These are phyloP conservation scores for Torulaspora delbrueckii DNA, from an alignment of 805 yeast genomes.

Conservation along the genomic window DNA sequence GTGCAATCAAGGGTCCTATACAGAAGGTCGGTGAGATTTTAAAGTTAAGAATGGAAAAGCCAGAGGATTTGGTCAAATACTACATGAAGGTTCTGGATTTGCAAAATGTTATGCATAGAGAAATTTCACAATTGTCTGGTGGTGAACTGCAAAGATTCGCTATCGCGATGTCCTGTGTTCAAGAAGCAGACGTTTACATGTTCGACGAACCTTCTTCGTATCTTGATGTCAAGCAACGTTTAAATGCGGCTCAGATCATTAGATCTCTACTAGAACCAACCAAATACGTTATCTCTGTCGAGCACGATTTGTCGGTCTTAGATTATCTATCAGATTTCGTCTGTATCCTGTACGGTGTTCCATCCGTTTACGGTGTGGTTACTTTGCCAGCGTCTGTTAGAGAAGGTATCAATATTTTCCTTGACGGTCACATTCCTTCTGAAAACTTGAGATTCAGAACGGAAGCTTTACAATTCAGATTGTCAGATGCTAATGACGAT, in stretches of 20 bases:
- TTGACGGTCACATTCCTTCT: constrained; percentile 96
- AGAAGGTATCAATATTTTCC: constrained; percentile 97
- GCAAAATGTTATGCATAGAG: constrained; percentile 73
- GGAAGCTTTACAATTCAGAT: constrained; percentile 89
- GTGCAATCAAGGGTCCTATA: constrained; percentile 88
- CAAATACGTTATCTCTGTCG: constrained; percentile 89
- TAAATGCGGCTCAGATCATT: constrained; percentile 92
- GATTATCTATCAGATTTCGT: constrained; percentile 96
- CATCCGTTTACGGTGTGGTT: constrained; percentile 98
- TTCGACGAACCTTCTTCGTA: constrained; percentile 99
- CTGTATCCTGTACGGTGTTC: constrained; percentile 95
- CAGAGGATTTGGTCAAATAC: constrained; percentile 54
- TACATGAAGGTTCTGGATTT: constrained; percentile 71
- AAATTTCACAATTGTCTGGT: constrained; percentile 86
- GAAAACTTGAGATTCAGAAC: constrained; percentile 96
- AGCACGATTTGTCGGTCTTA: constrained; percentile 96
- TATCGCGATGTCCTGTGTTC: constrained; percentile 94
- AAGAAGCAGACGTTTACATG: constrained; percentile 94
- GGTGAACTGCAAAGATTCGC: constrained; percentile 99
- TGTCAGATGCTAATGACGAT: constrained; percentile 83
- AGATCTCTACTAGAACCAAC: constrained; percentile 76
- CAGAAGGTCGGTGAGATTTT: constrained; percentile 82
- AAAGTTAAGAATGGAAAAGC: constrained; percentile 69
- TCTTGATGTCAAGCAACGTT: constrained; percentile 96
- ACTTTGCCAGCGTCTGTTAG: constrained; percentile 94